phyloP scores from a whole-genome alignment of 169 alveolate genomes.

The Babesia ovata region DNA sequence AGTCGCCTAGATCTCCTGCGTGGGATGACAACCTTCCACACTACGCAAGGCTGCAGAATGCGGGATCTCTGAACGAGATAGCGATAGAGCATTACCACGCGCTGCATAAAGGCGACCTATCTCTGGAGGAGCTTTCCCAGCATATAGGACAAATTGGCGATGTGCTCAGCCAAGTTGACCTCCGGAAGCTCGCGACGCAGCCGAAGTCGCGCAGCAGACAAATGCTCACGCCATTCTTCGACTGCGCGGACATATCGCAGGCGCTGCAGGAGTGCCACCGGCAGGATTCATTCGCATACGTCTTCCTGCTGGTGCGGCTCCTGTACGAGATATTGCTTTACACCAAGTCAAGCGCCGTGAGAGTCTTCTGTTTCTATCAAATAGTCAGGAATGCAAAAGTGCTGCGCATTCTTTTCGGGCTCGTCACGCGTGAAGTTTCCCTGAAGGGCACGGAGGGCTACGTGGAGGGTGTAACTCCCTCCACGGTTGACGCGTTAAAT shows the following conservation, averaged over 20 bases:
- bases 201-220: slow-evolving; percentile 49
- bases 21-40: background rate
- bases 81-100: slow-evolving; percentile 61
- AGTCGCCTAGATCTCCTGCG: slow-evolving; percentile 13
- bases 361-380: slow-evolving; percentile 49
- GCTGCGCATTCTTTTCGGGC: slow-evolving; percentile 29
- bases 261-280: slow-evolving; percentile 43
- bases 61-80: slow-evolving; percentile 43
- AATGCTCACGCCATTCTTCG: slow-evolving; percentile 60
- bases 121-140: slow-evolving; percentile 48
- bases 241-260: slow-evolving; percentile 35
- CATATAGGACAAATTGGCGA: slow-evolving; percentile 55
- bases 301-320: slow-evolving; percentile 57
- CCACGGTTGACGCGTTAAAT: background rate
- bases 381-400: slow-evolving; percentile 46
- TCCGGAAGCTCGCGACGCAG: slow-evolving; percentile 47
- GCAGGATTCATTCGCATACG: slow-evolving; percentile 64
- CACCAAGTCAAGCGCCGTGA: slow-evolving; percentile 59
- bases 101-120: slow-evolving; percentile 42
- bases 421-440: slow-evolving; percentile 17
- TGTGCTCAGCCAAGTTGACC: slow-evolving; percentile 48
- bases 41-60: background rate
- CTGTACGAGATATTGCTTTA: slow-evolving; percentile 56
- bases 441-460: slow-evolving; percentile 22
- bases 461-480: background rate